A percentile compares a stretch with the other conserved stretches of the same genome.
Conservation (phyloP, 345 rosid genomes). For the Iberis pinnata region DNA sequence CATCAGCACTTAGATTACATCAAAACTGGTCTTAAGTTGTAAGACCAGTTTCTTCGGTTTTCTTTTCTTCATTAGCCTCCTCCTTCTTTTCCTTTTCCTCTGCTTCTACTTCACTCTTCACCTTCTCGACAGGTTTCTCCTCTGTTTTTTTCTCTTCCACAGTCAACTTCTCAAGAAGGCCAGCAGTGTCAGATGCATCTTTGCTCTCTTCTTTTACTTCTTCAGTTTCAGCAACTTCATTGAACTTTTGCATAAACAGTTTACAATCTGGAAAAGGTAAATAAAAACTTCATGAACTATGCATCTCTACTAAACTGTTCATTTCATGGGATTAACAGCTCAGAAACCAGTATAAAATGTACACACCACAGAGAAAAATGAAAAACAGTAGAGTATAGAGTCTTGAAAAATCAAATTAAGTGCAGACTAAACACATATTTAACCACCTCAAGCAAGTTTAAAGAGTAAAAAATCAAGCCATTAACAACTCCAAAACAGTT, state of each 20-base stretch:
- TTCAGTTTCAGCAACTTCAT: constrained; percentile 69
- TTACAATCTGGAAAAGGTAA: constrained; percentile 59
- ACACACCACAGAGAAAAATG: no score
- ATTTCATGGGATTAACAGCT: background rate
- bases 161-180: constrained; percentile 56
- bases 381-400: background rate
- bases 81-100: constrained; percentile 36
- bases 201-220: constrained; percentile 51
- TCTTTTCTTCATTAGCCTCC: constrained; percentile 38
- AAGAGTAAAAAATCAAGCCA: background rate
- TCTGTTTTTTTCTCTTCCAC: constrained; percentile 61
- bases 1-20: constrained; percentile 6
- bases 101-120: constrained; percentile 26
- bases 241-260: constrained; percentile 62
- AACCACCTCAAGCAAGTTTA: no score
- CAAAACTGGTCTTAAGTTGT: constrained; percentile 39
- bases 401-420: background rate
- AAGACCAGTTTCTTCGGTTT: constrained; percentile 41
- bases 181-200: constrained; percentile 70
- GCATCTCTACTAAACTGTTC: background rate
- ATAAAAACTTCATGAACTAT: background rate
- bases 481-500: no score
- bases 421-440: background rate
- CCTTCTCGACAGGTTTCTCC: constrained; percentile 38
- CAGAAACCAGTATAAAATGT: background rate